Evolutionary conservation across 192 early-diverging fungal genomes (phyloP).

Genomic region (Phlyctochytrium arcticum): DNA sequence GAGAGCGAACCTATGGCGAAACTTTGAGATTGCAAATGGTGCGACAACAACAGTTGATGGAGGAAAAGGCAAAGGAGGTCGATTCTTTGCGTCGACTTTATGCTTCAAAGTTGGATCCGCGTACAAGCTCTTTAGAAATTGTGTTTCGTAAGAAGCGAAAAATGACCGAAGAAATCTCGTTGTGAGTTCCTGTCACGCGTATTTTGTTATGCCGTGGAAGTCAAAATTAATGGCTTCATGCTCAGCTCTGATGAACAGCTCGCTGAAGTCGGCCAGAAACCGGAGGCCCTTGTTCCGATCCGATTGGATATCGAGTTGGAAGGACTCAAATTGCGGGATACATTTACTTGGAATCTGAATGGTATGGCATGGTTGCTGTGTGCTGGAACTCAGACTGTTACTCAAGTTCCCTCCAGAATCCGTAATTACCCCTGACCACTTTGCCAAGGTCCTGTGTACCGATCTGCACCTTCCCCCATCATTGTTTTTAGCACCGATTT

Average conservation of each 20-base stretch:
- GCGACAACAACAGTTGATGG: neutral
- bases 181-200: neutral
- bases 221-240: neutral
- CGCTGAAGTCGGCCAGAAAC: slow-evolving; percentile 56
- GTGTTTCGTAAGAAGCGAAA: slow-evolving; percentile 6
- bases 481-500: slow-evolving; percentile 58
- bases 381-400: neutral
- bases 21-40: slow-evolving; percentile 3
- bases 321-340: slow-evolving; percentile 80
- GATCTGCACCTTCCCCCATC: slow-evolving; percentile 70
- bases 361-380: slow-evolving; percentile 41
- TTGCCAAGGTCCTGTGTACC: slow-evolving; percentile 78
- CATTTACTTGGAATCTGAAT: slow-evolving; percentile 92
- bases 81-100: neutral
- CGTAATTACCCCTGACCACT: slow-evolving; percentile 66
- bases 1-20: slow-evolving; percentile 8
- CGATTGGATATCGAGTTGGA: slow-evolving; percentile 86
- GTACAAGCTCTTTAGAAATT: slow-evolving; percentile 2
- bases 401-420: slow-evolving; percentile 7
- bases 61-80: slow-evolving; percentile 3
- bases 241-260: slow-evolving; percentile 56
- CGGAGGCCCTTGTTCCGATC: slow-evolving; percentile 80
- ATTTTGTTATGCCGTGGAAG: neutral
- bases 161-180: neutral
- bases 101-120: neutral